Conservation (phyloP, 257 asterid species). For the Fraxinus anomala region DNA sequence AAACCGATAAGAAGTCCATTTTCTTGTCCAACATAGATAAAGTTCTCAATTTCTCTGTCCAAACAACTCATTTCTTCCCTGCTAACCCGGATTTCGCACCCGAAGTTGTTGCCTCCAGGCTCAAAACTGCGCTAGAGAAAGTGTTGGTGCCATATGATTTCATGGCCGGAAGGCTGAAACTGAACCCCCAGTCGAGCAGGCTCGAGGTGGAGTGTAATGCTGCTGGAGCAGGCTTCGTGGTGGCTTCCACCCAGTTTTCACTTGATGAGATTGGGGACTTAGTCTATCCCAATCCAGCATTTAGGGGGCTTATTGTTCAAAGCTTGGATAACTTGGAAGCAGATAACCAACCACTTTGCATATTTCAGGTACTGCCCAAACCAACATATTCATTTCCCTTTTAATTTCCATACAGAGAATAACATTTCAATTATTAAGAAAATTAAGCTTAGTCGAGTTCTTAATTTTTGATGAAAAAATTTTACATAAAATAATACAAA, state of each 20-base stretch:
- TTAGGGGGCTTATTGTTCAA: slow-evolving; percentile 59
- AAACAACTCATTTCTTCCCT: slow-evolving; percentile 73
- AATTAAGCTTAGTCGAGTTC: not conserved
- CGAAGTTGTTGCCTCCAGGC: slow-evolving; percentile 38
- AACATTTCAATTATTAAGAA: not conserved
- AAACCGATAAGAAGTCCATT: slow-evolving; percentile 29
- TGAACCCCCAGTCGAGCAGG: slow-evolving; percentile 49
- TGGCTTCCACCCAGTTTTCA: slow-evolving; percentile 55
- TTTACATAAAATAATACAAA: too few relatives aligned
- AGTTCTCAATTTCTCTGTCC: slow-evolving; percentile 72
- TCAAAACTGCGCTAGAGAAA: slow-evolving; percentile 47
- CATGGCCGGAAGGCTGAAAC: slow-evolving; percentile 65
- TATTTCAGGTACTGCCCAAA: slow-evolving; percentile 58
- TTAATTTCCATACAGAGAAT: not conserved
- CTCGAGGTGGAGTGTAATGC: slow-evolving; percentile 60
- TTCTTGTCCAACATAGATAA: slow-evolving; percentile 72
- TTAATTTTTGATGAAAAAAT: too few relatives aligned
- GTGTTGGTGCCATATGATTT: slow-evolving; percentile 54
- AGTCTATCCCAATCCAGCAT: slow-evolving; percentile 77
- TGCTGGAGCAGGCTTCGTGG: slow-evolving; percentile 58
- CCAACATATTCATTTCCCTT: not conserved
- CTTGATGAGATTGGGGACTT: slow-evolving; percentile 68
- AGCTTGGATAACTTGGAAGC: slow-evolving; percentile 43
- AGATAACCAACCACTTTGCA: slow-evolving; percentile 68
- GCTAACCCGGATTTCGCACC: slow-evolving; percentile 54